phyloP scores from a whole-genome alignment of 805 yeast species.

The Barnettozyma populi region DNA sequence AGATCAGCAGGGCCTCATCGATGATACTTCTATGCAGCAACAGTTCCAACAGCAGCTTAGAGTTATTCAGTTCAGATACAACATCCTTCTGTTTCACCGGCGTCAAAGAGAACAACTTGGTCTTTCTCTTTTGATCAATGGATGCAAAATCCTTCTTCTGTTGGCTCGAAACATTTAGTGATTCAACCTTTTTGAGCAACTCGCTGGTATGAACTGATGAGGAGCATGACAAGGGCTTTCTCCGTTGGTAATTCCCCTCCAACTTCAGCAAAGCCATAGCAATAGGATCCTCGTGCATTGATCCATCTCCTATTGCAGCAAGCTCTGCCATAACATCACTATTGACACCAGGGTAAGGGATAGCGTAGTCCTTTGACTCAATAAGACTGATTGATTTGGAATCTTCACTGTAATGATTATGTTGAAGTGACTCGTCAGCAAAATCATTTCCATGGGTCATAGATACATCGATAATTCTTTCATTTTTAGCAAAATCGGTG shows the following conservation, averaged over 20 bases:
- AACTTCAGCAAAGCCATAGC: constrained; percentile 68
- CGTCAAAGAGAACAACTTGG: constrained; percentile 31
- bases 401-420: neutral
- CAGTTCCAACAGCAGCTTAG: constrained; percentile 35
- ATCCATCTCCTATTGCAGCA: constrained; percentile 82
- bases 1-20: constrained; percentile 17
- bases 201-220: constrained; percentile 20
- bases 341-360: constrained; percentile 42
- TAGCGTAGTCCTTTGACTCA: constrained; percentile 16
- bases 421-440: neutral
- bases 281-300: constrained; percentile 62
- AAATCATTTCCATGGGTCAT: constrained; percentile 5
- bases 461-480: constrained; percentile 16
- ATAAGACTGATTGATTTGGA: constrained; percentile 7
- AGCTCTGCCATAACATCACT: constrained; percentile 64
- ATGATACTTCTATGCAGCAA: constrained; percentile 26
- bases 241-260: constrained; percentile 54
- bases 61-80: constrained; percentile 18
- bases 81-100: constrained; percentile 25
- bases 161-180: constrained; percentile 14
- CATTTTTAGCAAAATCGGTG: constrained; percentile 9
- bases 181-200: constrained; percentile 14
- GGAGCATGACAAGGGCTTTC: constrained; percentile 4
- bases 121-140: constrained; percentile 35
- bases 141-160: constrained; percentile 26